Base-by-base conservation (phyloP, 225 moss, liverwort and hornwort genomes). In the Pleurozium schreberi region DNA sequence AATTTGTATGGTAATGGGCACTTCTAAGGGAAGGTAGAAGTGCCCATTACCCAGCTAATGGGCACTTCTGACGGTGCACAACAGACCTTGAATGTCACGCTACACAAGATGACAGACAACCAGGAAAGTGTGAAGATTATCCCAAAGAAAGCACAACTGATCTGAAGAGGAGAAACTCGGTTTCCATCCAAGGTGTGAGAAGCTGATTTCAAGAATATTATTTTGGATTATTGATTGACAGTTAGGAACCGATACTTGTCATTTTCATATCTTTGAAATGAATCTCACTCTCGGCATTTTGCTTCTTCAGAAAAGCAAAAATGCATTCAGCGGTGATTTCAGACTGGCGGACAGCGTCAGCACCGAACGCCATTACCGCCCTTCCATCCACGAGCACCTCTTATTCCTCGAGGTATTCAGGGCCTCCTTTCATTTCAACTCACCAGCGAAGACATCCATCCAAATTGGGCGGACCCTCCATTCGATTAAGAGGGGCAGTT, bases 311-410 rank as follows among this genome's bases (percentile, higher is more conserved):
- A 63, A 68, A 88, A 58, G 58, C 89, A 91, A 87, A 83, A 87
- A 94, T 93, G 93, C 92, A 93, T 93, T 93, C 93, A 92, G 91
- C 91, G 76, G 92, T 93, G 93, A 93, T 90, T 75, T 90, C 91
- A 92, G 93, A 94, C 77, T 94, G 94, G 94, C 92, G 92, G 85
- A 87, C 81, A 87, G 89, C 77, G 85, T 90, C 91, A 81, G 90
- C 91, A 64, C 86, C 89, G 52, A 89, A 87, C 62, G 84, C 77
- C 78, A 60, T 92, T 13, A 85, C 88, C 78, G 55, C 90, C 55
- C 63, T 90, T 85, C 89, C 89, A 49, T 88, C 90, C 52, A 79
- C 92, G 57, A 93, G 93, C 92, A 88, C 94, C 36, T 94, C 87
- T 43, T 91, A 91, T 81, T 89, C 91, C 27, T 89, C 89, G 28